These are phyloP conservation scores for Turritis glabra DNA, from an alignment of 345 rosid genomes.

Conservation along the genomic window DNA sequence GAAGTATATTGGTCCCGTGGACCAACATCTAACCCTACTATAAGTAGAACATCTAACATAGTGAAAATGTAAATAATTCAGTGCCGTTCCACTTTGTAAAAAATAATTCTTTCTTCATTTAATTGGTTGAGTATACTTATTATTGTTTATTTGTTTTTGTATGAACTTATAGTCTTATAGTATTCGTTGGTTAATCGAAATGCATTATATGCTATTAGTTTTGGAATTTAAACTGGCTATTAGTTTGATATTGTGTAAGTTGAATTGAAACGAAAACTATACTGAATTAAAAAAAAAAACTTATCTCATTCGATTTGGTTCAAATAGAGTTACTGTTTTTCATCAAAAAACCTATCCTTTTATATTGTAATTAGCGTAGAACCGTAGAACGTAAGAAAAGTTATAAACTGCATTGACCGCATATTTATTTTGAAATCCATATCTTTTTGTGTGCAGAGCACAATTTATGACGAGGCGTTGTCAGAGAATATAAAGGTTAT, in stretches of 20 bases:
- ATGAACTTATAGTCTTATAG: not conserved
- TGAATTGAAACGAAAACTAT: too few species aligned
- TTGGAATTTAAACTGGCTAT: not conserved
- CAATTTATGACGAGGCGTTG: conserved; percentile 14
- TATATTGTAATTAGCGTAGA: not conserved
- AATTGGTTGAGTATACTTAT: not conserved
- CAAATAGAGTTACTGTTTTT: not conserved
- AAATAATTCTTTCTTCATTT: not conserved
- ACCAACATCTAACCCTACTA: not conserved
- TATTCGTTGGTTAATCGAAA: not conserved
- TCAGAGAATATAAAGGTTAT: conserved; percentile 18
- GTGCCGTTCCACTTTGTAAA: not conserved
- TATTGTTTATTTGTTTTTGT: not conserved
- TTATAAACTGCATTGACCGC: conserved; percentile 15
- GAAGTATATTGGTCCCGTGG: not conserved
- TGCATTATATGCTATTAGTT: not conserved
- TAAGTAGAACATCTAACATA: not conserved
- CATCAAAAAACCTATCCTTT: not conserved
- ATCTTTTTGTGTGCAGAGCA: conserved; percentile 2
- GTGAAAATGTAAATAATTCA: not conserved
- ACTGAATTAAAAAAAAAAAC: too few species aligned
- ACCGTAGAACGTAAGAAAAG: not conserved
- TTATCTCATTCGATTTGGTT: not conserved
- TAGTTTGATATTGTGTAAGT: too few species aligned
- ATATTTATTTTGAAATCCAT: not conserved